Evolutionary conservation across 2,329 filamentous ascomycete genomes (phyloP), one percentile per base, ranked within the genome.

Genomic region (Neonectria ditissima): DNA sequence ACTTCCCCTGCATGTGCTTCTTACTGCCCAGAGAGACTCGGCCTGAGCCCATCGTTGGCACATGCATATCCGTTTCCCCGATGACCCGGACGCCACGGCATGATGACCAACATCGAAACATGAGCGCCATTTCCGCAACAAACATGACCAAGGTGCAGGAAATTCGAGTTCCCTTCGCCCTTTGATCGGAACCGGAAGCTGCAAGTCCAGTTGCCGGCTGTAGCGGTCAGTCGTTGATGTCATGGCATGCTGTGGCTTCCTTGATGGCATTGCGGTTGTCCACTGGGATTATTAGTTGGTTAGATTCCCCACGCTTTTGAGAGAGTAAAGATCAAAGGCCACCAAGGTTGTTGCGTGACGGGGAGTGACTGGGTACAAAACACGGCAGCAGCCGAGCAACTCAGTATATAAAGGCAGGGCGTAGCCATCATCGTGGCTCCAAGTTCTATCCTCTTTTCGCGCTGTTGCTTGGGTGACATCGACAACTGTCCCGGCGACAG

Each of bases 41-140:
- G 13, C 22, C 45, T 58, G 47, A 58, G 45, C 34, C 47, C 45
- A 58, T 58, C 43, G 13, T 58, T 50, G 24, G 44, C 45, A 50
- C 55, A 32, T 57, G 55, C 44, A 43, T 34, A 30, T 52, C 47
- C 55, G 55, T 59, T 59, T 18, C 55, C 26, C 55, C 55, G 55
- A 59, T 26, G 18, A 43, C 14, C 48, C 54, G 34, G 39, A 43
- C 20, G 30, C 26, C 16, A 37, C 30, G n/a, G 41, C 26, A n/a
- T 18, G 47, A n/a, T 52, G 34, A 6, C 10, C 34, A 45, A 6
- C 24, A 14, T 20, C n/a, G 28, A 43, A 44, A 59, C 30, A 59
- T 13, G 22, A 53, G 44, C 22, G 22, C 13, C 5, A n/a, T 28
- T 47, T 28, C 44, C 32, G 26, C 34, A 9, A 9, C 4, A 18